Evolutionary conservation across 2,329 filamentous ascomycete genomes (phyloP).

Genomic region (Epichloe baconii): DNA sequence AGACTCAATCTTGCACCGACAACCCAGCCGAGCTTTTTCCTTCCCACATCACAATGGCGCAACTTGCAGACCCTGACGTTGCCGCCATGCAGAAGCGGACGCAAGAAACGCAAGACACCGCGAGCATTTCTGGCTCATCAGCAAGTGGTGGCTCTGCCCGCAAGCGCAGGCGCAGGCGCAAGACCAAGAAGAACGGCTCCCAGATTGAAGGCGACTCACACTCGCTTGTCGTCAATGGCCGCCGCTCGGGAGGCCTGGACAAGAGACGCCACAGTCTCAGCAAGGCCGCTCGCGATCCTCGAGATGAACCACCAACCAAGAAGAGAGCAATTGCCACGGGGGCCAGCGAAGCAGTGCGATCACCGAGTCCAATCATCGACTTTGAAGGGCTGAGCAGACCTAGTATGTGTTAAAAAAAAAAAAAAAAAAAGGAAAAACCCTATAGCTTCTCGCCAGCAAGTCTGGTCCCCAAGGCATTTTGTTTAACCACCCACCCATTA

Average conservation of each 20-base stretch:
- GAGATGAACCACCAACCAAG: constrained; percentile 35
- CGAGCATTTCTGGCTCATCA: constrained; percentile 17
- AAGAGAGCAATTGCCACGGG: constrained; percentile 18
- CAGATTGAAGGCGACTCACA: constrained; percentile 7
- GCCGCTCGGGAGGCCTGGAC: constrained; percentile 17
- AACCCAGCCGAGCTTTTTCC: background rate
- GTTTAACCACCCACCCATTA: constrained; percentile 12
- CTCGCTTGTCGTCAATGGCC: constrained; percentile 16
- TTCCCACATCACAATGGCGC: constrained; percentile 13
- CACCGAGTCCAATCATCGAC: constrained; percentile 47
- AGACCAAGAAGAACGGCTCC: constrained; percentile 14
- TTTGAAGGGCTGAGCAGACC: constrained; percentile 49
- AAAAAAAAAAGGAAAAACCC: background rate
- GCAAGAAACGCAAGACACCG: constrained; percentile 9
- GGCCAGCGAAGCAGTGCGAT: constrained; percentile 6
- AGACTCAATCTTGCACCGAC: background rate
- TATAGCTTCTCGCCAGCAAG: too few relatives aligned
- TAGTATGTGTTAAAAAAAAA: constrained; percentile 24
- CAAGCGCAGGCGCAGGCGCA: constrained; percentile 15
- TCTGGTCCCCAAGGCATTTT: too few relatives aligned
- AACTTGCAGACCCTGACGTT: constrained; percentile 13
- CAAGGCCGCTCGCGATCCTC: constrained; percentile 48
- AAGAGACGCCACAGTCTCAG: constrained; percentile 41
- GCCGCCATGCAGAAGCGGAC: constrained; percentile 18
- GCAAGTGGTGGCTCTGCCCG: constrained; percentile 16